Base-by-base conservation (phyloP, 257 asterid genomes). In the Schizonepeta tenuifolia region DNA sequence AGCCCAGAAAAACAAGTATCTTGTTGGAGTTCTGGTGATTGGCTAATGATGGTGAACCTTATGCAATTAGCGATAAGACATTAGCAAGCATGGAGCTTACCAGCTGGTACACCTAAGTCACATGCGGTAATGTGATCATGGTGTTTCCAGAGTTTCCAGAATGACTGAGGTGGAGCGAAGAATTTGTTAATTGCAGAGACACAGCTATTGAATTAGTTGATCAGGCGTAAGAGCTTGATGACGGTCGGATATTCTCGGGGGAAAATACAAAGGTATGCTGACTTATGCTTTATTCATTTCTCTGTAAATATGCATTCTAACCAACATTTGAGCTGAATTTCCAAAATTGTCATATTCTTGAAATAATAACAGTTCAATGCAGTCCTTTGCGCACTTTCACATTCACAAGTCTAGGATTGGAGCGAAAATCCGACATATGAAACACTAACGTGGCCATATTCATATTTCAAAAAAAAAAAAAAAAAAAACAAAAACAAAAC, bases 201-300 rank as follows among this genome's bases (percentile, higher is more conserved):
- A 26, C 75, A 77, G 70, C 46, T 65, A n/a, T 75, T 67, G 73
- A 26, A 79, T 40, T 21, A 20, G 71, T 46, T 75, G 46, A 35
- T 79, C 31, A 69, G 76, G 69, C 78, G 77, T 78, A 83, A 61
- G 65, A 74, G 79, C 76, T 62, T 78, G 83, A 83, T 81, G 59
- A 67, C 83, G 40, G 4, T 81, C 4, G 84, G 84, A 60, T 83
- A 67, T 64, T 75, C 80, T 40, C 14, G 5, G 28, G 6, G 73
- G 58, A 41, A 77, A 81, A 73, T 66, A 31, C 57, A 77, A 53
- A 83, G 86, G 88, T 83, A 68, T 41, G 31, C 22, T 4, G 46
- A 22, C 68, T 44, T 31, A 12, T 18, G 17, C 58, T 59, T 17
- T 28, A 18, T 62, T 36, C 1, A 35, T 60, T 35, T 17, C 9